Evolutionary conservation across 169 alveolate species (phyloP), one percentile per base, ranked within the genome.

Genomic region (Babesia ovata): DNA sequence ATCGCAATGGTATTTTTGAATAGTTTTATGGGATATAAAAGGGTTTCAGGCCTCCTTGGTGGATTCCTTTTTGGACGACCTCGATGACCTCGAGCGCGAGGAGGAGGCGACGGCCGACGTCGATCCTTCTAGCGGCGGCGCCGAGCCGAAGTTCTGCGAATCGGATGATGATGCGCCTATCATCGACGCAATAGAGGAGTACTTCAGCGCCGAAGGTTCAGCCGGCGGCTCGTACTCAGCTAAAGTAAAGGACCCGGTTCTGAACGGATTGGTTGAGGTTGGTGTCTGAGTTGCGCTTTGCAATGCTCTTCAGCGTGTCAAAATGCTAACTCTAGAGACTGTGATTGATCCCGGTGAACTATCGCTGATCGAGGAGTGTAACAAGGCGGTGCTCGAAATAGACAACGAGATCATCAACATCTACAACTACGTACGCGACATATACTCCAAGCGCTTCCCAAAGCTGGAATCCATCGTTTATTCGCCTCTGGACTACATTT

Each of bases 381-480:
- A 91, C 65, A 78, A 86, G 53, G 45, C 79, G 22, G 93, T 91
- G 33, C 70, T 85, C 17, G 88, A 88, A 65, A 91, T 90, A 26
- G 95, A 92, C 78, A 88, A 67, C 12, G 95, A 92, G 87, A 92
- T 92, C 56, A 66, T 92, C 72, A 91, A 84, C 79, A 83, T 92
- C 29, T 93, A 88, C 75, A 91, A 88, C 77, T 88, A 88, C 65
- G 95, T 94, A 28, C 88, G 89, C 44, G 94, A 87, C 61, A 87
- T 94, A 26, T 94, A 93, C 79, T 86, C 91, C 73, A 91, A 87
- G 52, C 78, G 93, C 63, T 94, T 93, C 81, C 92, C 95, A n/a
- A 95, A 94, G 63, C 81, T 94, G 63, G 94, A 92, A 45, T 89
- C 95, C 33, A 93, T 93, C 36, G 95, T 93, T n/a, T 79, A 87